Conservation (phyloP, 345 rosid species). For the Litchi chinensis region DNA sequence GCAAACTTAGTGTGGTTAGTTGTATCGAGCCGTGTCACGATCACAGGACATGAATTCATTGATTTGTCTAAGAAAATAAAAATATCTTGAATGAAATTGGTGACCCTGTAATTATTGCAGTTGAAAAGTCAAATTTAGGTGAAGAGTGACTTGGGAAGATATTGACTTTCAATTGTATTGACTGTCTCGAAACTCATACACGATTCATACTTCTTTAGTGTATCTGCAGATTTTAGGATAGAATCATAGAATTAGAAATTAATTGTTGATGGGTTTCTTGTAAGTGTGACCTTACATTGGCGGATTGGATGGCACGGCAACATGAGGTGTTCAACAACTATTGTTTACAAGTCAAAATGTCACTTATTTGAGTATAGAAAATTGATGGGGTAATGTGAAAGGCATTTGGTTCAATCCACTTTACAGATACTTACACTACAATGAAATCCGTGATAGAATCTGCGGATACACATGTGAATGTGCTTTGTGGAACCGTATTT, state of each 20-base stretch:
- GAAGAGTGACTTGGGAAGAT: background rate
- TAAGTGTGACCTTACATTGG: background rate
- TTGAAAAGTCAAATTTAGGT: conserved; percentile 7
- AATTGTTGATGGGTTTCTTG: background rate
- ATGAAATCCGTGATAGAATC: no score
- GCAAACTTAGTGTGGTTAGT: background rate
- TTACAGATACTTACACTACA: no score
- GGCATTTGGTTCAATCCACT: no score
- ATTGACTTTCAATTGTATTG: background rate
- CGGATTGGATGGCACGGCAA: background rate
- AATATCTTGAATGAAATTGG: background rate
- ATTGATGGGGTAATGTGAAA: background rate
- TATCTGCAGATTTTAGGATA: background rate
- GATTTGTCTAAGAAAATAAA: background rate
- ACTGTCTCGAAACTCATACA: background rate
- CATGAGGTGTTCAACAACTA: background rate
- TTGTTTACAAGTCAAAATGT: background rate
- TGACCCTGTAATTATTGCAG: background rate
- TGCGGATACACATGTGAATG: no score
- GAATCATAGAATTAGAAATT: background rate
- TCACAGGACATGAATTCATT: background rate
- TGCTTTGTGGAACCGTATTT: no score
- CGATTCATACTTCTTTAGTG: background rate
- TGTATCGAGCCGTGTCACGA: background rate
- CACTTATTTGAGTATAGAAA: background rate